Base-by-base conservation (phyloP, 2,329 filamentous ascomycete genomes). In the Aspergillus sp. region DNA sequence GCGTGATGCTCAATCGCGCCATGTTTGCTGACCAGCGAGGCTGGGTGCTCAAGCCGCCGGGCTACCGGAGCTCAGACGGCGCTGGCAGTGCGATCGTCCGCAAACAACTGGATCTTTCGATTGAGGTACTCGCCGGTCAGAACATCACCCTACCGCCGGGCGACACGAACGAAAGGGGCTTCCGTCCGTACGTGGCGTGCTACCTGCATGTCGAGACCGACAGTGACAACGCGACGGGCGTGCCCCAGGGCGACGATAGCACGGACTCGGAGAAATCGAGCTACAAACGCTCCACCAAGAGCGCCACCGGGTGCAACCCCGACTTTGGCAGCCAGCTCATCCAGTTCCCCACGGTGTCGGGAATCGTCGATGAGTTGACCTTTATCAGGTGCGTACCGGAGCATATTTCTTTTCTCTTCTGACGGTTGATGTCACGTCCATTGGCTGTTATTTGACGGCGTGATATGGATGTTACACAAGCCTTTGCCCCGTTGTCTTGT, bases 1-100 rank as follows among this genome's bases (percentile, higher is more conserved):
- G 90, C 30, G 95, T 95, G 86, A 96, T 96, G 93, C 81, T 96
- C 13, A 96, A 96, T 66, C 86, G 94, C 65, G 92, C 84, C 61
- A 94, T 95, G 90, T 96, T 96, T 71, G 82, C 84, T 1, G 88
- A 85, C 9, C 87, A 89, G 47, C 76, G 82, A 40, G 92, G 93
- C 38, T 96, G 90, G 89, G 84, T 92, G 2, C 78, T 94, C 55
- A 96, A 96, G 72, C 91, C 92, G 0, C 69, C 79, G 30, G 87
- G 87, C 14, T 94, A 91, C 68, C 86, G 84, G 53, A 54, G 73
- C 64, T 51, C 54, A 53, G 35, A 69, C 53, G 22, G 60, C 59
- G 32, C 61, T 3, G 51, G 54, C 13, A 51, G 54, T 11, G 76
- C 76, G 1, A 73, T 79, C 3, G 65, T 72, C 3, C 78, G 78